Conservation (phyloP, 1,284 basidiomycete species). For the Ceratobasidium sp. region DNA sequence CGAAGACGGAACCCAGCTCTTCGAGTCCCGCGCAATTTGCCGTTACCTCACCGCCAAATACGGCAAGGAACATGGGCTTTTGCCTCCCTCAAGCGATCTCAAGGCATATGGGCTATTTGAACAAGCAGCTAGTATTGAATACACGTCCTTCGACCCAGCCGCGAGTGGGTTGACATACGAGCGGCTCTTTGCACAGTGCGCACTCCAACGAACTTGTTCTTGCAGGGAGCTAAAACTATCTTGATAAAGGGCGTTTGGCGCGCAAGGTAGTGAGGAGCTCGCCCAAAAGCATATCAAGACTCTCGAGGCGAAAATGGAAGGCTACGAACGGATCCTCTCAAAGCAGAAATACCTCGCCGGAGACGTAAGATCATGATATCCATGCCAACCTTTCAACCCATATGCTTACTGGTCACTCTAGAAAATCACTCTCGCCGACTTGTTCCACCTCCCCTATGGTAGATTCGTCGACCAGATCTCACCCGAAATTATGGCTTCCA, state of each 20-base stretch:
- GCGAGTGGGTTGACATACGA: slow-evolving; percentile 28
- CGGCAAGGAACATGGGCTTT: slow-evolving; percentile 48
- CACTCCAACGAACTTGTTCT: not conserved
- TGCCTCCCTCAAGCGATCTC: slow-evolving; percentile 59
- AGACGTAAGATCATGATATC: not conserved
- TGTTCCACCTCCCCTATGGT: slow-evolving; percentile 69
- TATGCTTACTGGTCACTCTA: not conserved
- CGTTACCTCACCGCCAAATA: slow-evolving; percentile 63
- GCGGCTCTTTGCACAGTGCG: slow-evolving; percentile 41
- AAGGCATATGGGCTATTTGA: slow-evolving; percentile 66
- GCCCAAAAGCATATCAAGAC: slow-evolving; percentile 56
- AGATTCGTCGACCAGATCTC: slow-evolving; percentile 51
- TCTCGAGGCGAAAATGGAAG: slow-evolving; percentile 63
- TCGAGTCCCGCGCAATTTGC: slow-evolving; percentile 56
- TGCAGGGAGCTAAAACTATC: not conserved
- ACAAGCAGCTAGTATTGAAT: slow-evolving; percentile 69
- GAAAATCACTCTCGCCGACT: slow-evolving; percentile 65
- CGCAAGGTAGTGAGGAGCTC: slow-evolving; percentile 53
- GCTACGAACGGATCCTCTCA: slow-evolving; percentile 66
- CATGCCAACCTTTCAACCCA: not conserved
- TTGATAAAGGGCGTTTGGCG: slow-evolving; percentile 1
- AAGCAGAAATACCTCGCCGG: slow-evolving; percentile 20
- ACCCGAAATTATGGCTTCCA: slow-evolving; percentile 51
- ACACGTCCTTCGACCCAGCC: slow-evolving; percentile 54
- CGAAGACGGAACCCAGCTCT: slow-evolving; percentile 37